Percentiles rank a stretch among this genome's conserved stretches.
Evolutionary conservation across 2,329 filamentous ascomycete species (phyloP).

Genomic region (Aspergillus sp.): DNA sequence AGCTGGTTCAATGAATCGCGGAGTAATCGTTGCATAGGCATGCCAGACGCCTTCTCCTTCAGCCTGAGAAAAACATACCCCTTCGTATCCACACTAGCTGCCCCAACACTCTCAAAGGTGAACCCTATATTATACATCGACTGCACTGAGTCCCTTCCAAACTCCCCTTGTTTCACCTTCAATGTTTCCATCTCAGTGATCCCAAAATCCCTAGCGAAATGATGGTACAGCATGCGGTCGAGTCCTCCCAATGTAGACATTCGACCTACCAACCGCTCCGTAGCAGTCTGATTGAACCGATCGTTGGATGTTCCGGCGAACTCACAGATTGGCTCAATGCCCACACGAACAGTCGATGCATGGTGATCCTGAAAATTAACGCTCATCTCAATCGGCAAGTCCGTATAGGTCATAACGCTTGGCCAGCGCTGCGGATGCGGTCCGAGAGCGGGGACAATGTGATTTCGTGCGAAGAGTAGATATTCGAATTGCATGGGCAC

Average conservation of each 20-base stretch:
- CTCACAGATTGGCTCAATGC: neutral
- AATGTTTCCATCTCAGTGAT: neutral
- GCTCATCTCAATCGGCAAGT: neutral
- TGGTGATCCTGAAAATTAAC: neutral
- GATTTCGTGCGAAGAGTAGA: neutral
- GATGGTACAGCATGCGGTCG: neutral
- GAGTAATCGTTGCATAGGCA: neutral
- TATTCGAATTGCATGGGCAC: neutral
- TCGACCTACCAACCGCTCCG: neutral
- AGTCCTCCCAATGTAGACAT: neutral
- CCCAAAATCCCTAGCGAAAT: neutral
- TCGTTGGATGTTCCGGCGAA: neutral
- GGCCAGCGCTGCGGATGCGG: conserved; percentile 1
- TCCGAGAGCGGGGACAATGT: neutral
- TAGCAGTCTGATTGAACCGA: neutral
- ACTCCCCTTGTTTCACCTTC: neutral
- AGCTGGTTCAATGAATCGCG: neutral
- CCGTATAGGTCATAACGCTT: neutral
- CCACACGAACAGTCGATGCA: neutral
- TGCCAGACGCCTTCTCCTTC: neutral
- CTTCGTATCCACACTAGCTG: neutral
- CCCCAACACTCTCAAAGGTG: neutral
- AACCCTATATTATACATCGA: neutral
- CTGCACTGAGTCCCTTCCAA: neutral
- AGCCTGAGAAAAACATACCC: neutral